These are phyloP conservation scores for Vachellia collinsii DNA, from an alignment of 306 rosid genomes.

Conservation along the genomic window DNA sequence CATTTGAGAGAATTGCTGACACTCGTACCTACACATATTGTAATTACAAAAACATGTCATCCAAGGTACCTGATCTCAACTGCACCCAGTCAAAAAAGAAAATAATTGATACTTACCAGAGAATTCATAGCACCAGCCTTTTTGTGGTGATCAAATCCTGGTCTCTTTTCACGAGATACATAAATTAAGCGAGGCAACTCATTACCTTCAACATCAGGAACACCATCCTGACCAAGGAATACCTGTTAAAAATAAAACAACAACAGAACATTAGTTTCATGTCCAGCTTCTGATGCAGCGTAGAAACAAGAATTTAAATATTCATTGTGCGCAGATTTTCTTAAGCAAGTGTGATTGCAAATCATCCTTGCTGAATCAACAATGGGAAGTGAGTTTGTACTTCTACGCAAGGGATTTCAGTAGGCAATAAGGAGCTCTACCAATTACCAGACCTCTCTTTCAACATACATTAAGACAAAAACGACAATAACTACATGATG, in stretches of 20 bases:
- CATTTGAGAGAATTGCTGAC: constrained; percentile 83
- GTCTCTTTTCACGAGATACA: constrained; percentile 96
- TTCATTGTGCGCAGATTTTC: constrained; percentile 8
- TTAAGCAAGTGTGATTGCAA: background rate
- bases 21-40: constrained; percentile 70
- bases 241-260: constrained; percentile 51
- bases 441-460: constrained; percentile 8
- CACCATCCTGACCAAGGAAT: constrained; percentile 88
- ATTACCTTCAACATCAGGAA: constrained; percentile 80
- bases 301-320: constrained; percentile 12
- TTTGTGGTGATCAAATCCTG: constrained; percentile 94
- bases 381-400: background rate
- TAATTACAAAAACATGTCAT: constrained; percentile 31
- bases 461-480: background rate
- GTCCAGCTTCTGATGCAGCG: constrained; percentile 16
- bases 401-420: background rate
- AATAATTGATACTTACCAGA: constrained; percentile 55
- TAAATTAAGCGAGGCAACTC: constrained; percentile 89
- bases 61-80: constrained; percentile 4
- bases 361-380: background rate
- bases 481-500: background rate
- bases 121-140: constrained; percentile 99
- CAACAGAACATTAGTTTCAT: background rate
- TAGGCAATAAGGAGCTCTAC: background rate
- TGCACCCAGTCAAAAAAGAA: constrained; percentile 13